Conservation (phyloP, 2,329 filamentous ascomycete species). For the Xylariales sp. region DNA sequence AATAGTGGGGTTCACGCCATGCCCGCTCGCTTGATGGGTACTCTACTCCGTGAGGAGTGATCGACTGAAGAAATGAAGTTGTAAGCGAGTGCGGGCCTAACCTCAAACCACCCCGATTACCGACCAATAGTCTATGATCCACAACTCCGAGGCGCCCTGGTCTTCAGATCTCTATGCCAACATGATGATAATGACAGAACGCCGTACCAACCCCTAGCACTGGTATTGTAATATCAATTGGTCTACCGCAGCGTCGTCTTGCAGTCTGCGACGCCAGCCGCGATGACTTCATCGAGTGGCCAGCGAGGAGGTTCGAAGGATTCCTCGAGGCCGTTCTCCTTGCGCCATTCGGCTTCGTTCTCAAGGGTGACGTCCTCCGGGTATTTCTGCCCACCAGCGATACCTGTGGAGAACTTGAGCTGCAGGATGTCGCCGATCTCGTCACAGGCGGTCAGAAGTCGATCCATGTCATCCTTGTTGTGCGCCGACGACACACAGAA, state of each 20-base stretch:
- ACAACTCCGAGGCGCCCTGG: constrained; percentile 28
- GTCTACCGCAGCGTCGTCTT: constrained; percentile 64
- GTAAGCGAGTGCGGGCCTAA: constrained; percentile 11
- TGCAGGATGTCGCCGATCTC: constrained; percentile 89
- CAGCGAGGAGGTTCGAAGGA: constrained; percentile 75
- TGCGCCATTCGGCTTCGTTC: constrained; percentile 65
- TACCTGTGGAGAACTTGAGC: constrained; percentile 93
- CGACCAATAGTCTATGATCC: constrained; percentile 16
- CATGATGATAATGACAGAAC: constrained; percentile 17
- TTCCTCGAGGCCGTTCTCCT: constrained; percentile 61
- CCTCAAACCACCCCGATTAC: constrained; percentile 16
- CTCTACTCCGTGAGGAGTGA: constrained; percentile 3
- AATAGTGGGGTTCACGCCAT: neutral
- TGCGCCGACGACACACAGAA: constrained; percentile 96
- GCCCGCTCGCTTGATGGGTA: constrained; percentile 2
- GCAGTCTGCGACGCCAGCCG: constrained; percentile 68
- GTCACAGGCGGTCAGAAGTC: constrained; percentile 82
- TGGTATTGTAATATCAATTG: constrained; percentile 7
- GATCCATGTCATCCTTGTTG: constrained; percentile 96
- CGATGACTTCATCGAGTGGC: constrained; percentile 78
- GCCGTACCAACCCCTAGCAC: constrained; percentile 19
- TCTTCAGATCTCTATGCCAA: constrained; percentile 17
- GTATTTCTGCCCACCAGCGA: constrained; percentile 81
- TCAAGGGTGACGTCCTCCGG: constrained; percentile 67
- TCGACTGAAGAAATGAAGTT: constrained; percentile 12